These are phyloP conservation scores for Helichrysum umbraculigerum DNA, from an alignment of 129 eudicot species.

Conservation along the genomic window DNA sequence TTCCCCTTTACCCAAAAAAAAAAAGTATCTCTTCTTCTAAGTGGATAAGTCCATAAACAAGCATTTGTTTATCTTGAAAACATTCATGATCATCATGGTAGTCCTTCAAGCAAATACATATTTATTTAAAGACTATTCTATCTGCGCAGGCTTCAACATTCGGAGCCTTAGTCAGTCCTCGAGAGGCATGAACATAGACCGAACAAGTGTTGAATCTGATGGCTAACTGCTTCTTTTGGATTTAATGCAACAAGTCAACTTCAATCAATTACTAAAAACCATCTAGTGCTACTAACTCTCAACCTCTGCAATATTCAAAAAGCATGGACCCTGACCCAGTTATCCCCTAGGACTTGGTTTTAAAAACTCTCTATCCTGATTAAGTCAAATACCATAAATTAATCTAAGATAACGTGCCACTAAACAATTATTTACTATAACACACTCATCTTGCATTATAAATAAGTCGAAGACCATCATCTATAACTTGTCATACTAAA, in stretches of 20 bases:
- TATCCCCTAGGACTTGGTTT: neutral
- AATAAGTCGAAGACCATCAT: neutral
- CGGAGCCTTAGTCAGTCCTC: neutral
- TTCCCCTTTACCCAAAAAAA: too few relatives aligned
- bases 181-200: neutral
- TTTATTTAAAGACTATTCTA: neutral
- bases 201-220: neutral
- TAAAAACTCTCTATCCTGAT: neutral
- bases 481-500: neutral
- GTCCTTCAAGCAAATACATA: neutral
- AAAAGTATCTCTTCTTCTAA: too few relatives aligned
- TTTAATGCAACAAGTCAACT: conserved; percentile 28
- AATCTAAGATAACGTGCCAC: conserved; percentile 29
- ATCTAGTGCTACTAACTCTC: conserved; percentile 36
- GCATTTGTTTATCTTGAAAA: neutral
- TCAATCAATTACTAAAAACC: conserved; percentile 7
- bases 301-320: conserved; percentile 26
- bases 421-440: conserved; percentile 17
- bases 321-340: conserved; percentile 18
- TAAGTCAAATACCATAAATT: conserved; percentile 15
- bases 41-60: neutral
- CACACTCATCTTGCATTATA: neutral
- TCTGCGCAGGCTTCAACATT: neutral
- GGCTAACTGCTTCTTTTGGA: conserved; percentile 17
- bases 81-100: neutral